Evolutionary conservation across 1,284 basidiomycete species (phyloP), one percentile per base, ranked within the genome.

Genomic region (Inonotus obliquus): DNA sequence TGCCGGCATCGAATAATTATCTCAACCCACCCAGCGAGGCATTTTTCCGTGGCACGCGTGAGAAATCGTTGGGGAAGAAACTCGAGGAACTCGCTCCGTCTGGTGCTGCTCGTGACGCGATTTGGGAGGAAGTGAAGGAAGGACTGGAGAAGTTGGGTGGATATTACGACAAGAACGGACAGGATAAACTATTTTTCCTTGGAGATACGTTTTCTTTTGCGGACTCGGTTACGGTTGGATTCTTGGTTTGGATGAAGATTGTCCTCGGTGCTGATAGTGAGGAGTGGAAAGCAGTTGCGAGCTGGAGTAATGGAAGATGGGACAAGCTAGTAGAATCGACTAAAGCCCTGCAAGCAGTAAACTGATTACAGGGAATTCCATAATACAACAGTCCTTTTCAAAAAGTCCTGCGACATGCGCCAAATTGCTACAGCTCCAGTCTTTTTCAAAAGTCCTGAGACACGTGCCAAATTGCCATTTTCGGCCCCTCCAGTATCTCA

Each of bases 241-340:
- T 60, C n/a, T 51, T 78, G 37, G 60, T 70, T 2, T 76, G 71
- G 72, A 38, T 72, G 14, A 72, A 67, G 62, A 62, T 65, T 19
- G 54, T 72, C 2, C 65, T 70, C 37, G 76, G 73, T 0, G 71
- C 73, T 52, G 74, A 76, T 2, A 74, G 70, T 38, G 54, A 68
- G 54, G 71, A 76, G 63, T 80, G 79, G 79, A 68, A 67, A 63
- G 70, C 71, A 21, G 57, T 80, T 1, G 47, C 52, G 39, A 64
- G 48, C 2, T 76, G 73, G 73, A 67, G 77, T 65, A 71, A 68
- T 10, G 79, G 77, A 0, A 66, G 74, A 17, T 80, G 79, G 77
- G 71, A 44, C 11, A 67, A 59, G 51, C 68, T 76, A 4, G 52
- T 74, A 44, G 70, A 70, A 17, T 66, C 67, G 23, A 72, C 78